Evolutionary conservation across 805 yeast species (phyloP), one percentile per base, ranked within the genome.

Genomic region (Yarrowia keelungensis): DNA sequence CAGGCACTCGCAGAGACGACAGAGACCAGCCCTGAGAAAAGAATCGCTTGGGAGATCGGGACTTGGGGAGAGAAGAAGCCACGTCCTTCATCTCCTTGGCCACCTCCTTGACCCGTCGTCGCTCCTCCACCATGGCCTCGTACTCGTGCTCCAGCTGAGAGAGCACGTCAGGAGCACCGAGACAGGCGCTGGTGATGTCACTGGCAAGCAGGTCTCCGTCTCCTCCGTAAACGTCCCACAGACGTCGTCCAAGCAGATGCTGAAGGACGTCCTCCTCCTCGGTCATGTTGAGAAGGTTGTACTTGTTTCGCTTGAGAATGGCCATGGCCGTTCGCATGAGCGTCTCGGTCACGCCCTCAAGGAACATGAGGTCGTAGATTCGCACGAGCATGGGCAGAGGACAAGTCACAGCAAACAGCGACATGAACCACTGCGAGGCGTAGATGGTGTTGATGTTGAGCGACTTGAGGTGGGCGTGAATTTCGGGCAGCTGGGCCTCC

Each of bases 361-460:
- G 82, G 71, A 77, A 81, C 76, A 79, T 84, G 74, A 78, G 79
- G 78, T 80, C 89, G 82, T 81, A 87, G 76, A 76, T 81, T 75
- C 78, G 84, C 71, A 80, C 83, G 74, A 77, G 81, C 80, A 78
- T 85, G 72, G 69, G 81, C 76, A 78, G 81, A 1, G 90, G 90
- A n/a, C 87, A 81, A 50, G 88, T 87, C 41, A 85, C 85, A 1
- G 88, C 85, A 71, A 81, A 83, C 70, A 86, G 83, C 0, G 89
- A 84, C 59, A 87, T 75, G 81, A 89, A 86, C 91, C 91, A 87
- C 74, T 87, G 90, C 62, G 83, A 83, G n/a, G 87, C 80, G 70
- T 76, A 75, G 81, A 86, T 58, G 78, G 83, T 70, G 79, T 82
- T 72, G 79, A 77, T 73, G 79, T 88, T 72, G 79, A 81, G 68